Evolutionary conservation across 139 green algal species (phyloP).

Genomic region (Pleodorina starrii): DNA sequence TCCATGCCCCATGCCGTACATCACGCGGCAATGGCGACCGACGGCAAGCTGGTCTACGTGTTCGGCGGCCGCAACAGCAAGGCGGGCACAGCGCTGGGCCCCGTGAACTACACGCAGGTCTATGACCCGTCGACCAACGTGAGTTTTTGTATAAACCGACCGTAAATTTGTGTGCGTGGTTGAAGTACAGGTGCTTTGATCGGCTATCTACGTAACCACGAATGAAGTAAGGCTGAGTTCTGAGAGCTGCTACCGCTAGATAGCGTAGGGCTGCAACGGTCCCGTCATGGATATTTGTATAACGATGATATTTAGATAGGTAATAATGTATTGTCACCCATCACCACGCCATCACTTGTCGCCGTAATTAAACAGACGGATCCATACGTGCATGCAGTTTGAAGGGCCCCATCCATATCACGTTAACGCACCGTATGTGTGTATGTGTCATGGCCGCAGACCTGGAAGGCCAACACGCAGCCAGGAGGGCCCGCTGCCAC

Average conservation of each 20-base stretch:
- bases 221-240: neutral
- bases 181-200: no score
- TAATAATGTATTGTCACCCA: neutral
- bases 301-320: neutral
- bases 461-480: neutral
- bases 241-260: neutral
- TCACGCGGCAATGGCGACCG: neutral
- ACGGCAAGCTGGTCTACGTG: neutral
- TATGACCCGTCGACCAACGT: slow-evolving; percentile 7
- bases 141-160: neutral
- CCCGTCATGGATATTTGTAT: neutral
- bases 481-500: neutral
- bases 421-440: neutral
- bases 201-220: neutral
- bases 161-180: neutral
- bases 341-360: no score
- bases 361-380: neutral
- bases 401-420: neutral
- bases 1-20: slow-evolving; percentile 14
- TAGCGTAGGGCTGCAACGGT: no score
- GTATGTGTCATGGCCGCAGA: neutral
- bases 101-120: slow-evolving; percentile 1
- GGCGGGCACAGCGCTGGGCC: neutral
- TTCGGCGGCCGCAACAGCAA: slow-evolving; percentile 16
- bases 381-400: neutral